Evolutionary conservation across 2,329 filamentous ascomycete genomes (phyloP).

Genomic region (Claviceps paspali): DNA sequence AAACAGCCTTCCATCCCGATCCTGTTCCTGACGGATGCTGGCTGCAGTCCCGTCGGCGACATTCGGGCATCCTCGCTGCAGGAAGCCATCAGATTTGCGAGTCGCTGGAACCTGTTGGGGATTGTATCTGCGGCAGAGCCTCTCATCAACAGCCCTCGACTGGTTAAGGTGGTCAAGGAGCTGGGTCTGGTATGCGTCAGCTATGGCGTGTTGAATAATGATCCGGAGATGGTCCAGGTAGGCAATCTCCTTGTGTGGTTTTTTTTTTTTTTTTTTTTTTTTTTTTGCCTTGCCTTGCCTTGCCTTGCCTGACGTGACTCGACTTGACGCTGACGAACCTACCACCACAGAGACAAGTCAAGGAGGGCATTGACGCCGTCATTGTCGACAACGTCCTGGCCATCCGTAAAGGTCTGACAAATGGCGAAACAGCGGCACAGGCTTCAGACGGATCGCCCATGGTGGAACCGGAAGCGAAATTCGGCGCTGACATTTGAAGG

Average conservation of each 20-base stretch:
- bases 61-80: conserved; percentile 83
- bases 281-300: background rate
- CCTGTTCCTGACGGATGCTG: conserved; percentile 84
- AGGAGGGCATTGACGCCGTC: conserved; percentile 91
- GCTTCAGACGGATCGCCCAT: background rate
- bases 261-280: background rate
- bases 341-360: conserved; percentile 62
- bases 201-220: conserved; percentile 85
- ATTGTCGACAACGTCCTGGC: conserved; percentile 92
- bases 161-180: conserved; percentile 89
- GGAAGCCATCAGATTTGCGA: conserved; percentile 88
- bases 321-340: conserved; percentile 5
- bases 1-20: conserved; percentile 97
- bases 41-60: conserved; percentile 67
- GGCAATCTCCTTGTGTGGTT: no score
- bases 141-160: conserved; percentile 71
- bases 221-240: conserved; percentile 73
- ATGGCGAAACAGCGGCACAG: conserved; percentile 10
- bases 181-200: conserved; percentile 87
- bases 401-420: conserved; percentile 76
- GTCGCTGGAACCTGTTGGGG: conserved; percentile 84
- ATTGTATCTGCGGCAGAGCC: conserved; percentile 83
- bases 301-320: no score
- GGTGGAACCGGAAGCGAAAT: background rate
- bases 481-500: no score